Conservation (phyloP, 306 rosid genomes). For the Medicago arabica region DNA sequence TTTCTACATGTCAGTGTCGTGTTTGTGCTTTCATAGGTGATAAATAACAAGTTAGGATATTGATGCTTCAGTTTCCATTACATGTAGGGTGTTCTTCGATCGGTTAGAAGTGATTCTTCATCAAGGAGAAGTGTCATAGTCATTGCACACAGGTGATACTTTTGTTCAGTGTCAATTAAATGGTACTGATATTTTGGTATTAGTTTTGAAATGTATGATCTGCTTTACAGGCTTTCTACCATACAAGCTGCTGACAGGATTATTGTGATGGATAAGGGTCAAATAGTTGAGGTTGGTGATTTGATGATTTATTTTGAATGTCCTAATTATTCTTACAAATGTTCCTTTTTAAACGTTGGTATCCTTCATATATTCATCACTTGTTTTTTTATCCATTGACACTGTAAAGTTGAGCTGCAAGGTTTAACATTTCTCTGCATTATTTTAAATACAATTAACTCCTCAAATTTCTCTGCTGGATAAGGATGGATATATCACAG, state of each 20-base stretch:
- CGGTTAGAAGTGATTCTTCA: slow-evolving; percentile 69
- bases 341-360: slow-evolving; percentile 35
- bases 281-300: slow-evolving; percentile 77
- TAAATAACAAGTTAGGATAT: slow-evolving; percentile 26
- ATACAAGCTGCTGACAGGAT: slow-evolving; percentile 95
- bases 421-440: neutral
- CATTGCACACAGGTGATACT: slow-evolving; percentile 86
- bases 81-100: slow-evolving; percentile 84
- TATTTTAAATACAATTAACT: neutral
- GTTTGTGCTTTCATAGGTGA: neutral
- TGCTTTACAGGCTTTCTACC: slow-evolving; percentile 84
- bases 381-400: neutral
- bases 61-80: slow-evolving; percentile 42
- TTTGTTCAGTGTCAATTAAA: slow-evolving; percentile 13
- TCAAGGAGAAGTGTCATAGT: slow-evolving; percentile 78
- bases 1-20: neutral
- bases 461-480: slow-evolving; percentile 31
- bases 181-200: slow-evolving; percentile 21
- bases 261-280: slow-evolving; percentile 90
- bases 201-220: slow-evolving; percentile 23
- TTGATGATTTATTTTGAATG: slow-evolving; percentile 38
- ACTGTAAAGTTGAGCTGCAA: slow-evolving; percentile 17
- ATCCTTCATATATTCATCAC: slow-evolving; percentile 11
- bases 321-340: slow-evolving; percentile 15
- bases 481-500: slow-evolving; percentile 34